Percentiles rank a stretch among this genome's conserved stretches.
Conservation (phyloP, 257 asterid species). For the Avicennia marina region DNA sequence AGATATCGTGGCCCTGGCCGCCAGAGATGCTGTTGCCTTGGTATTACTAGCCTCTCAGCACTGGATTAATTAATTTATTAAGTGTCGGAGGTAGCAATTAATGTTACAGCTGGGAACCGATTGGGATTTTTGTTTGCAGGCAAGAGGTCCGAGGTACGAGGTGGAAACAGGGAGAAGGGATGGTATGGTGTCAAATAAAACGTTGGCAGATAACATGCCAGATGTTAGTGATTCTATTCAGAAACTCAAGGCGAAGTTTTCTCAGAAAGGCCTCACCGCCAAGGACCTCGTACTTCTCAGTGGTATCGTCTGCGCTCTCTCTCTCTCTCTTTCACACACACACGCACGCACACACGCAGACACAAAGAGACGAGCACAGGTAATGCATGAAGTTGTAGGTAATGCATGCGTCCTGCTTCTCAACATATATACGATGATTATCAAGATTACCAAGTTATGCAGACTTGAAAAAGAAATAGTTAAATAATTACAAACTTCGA, state of each 20-base stretch:
- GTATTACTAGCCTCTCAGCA: slow-evolving; percentile 27
- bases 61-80: too few relatives aligned
- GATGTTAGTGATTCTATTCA: slow-evolving; percentile 51
- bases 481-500: too few relatives aligned
- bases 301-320: too few relatives aligned
- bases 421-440: too few relatives aligned
- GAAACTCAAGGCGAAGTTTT: slow-evolving; percentile 39
- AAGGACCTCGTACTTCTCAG: slow-evolving; percentile 62
- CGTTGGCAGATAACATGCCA: slow-evolving; percentile 52
- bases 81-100: too few relatives aligned
- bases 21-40: slow-evolving; percentile 70
- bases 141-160: slow-evolving; percentile 49
- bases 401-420: too few relatives aligned
- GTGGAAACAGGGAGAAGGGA: slow-evolving; percentile 69
- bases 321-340: neutral
- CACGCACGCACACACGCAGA: neutral
- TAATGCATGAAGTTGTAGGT: too few relatives aligned
- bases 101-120: too few relatives aligned
- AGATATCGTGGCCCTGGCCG: slow-evolving; percentile 78
- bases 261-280: slow-evolving; percentile 40
- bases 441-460: too few relatives aligned
- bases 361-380: too few relatives aligned
- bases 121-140: slow-evolving; percentile 17
- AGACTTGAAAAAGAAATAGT: too few relatives aligned
- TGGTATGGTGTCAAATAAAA: slow-evolving; percentile 40